Evolutionary conservation across 2,329 filamentous ascomycete species (phyloP).

Genomic region (Penicillium palitans): DNA sequence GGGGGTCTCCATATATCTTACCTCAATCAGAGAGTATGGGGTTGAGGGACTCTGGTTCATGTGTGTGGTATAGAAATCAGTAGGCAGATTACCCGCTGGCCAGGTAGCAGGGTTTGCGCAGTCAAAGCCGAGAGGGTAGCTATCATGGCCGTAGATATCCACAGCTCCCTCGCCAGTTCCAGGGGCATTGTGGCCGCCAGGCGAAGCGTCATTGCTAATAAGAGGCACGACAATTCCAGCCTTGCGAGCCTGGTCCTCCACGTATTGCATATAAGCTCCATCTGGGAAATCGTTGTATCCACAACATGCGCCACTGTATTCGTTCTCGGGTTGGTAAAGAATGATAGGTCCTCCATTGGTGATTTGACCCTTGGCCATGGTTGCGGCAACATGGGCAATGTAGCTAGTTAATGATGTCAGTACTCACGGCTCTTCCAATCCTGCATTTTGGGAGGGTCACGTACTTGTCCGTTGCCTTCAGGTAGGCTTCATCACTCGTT

Average conservation of each 20-base stretch:
- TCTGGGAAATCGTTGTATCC: slow-evolving; percentile 61
- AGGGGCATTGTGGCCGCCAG: slow-evolving; percentile 63
- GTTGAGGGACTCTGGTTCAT: slow-evolving; percentile 63
- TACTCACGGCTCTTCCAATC: background rate
- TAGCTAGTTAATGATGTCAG: slow-evolving; percentile 49
- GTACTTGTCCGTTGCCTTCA: slow-evolving; percentile 67
- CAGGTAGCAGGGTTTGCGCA: slow-evolving; percentile 60
- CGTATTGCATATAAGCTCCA: slow-evolving; percentile 67
- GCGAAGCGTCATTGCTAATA: slow-evolving; percentile 71
- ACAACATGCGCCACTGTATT: slow-evolving; percentile 61
- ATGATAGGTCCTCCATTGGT: slow-evolving; percentile 81
- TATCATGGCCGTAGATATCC: slow-evolving; percentile 68
- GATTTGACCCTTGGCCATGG: slow-evolving; percentile 74
- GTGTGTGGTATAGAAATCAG: slow-evolving; percentile 56
- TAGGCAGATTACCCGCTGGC: slow-evolving; percentile 59
- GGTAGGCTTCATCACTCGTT: slow-evolving; percentile 61
- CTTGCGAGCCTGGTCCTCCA: slow-evolving; percentile 66
- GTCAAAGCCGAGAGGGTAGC: slow-evolving; percentile 56
- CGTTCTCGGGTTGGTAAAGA: slow-evolving; percentile 78
- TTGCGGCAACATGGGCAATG: slow-evolving; percentile 59
- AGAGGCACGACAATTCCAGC: slow-evolving; percentile 72
- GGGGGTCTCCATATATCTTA: slow-evolving; percentile 21
- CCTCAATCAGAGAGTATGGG: slow-evolving; percentile 64
- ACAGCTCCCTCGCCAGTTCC: slow-evolving; percentile 58
- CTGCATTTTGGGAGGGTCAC: background rate